These are phyloP conservation scores for Moesziomyces sp. DNA, from an alignment of 1,284 basidiomycete genomes.

Conservation along the genomic window DNA sequence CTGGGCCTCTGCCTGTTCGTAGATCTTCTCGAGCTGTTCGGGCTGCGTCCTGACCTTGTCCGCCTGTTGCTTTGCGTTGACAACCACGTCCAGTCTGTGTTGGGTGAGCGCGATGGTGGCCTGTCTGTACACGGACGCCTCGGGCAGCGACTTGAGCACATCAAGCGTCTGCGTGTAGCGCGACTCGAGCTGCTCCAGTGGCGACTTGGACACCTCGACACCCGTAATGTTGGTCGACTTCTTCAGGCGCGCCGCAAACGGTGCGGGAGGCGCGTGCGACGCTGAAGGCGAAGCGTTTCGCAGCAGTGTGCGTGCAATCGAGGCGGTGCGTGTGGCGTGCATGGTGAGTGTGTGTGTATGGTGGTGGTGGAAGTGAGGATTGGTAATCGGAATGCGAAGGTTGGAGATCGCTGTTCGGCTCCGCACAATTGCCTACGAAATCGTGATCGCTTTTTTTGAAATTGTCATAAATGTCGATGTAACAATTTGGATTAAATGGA, in stretches of 20 bases:
- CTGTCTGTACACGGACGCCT: constrained; percentile 87
- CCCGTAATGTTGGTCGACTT: constrained; percentile 80
- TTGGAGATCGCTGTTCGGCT: background rate
- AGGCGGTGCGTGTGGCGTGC: constrained; percentile 21
- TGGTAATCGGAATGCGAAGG: no score
- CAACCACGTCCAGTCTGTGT: constrained; percentile 80
- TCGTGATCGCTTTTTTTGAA: background rate
- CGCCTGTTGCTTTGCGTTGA: constrained; percentile 31
- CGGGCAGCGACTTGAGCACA: constrained; percentile 77
- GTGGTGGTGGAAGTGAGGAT: constrained; percentile 6
- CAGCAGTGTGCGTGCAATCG: background rate
- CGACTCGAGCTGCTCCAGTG: constrained; percentile 79
- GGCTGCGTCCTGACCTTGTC: constrained; percentile 71
- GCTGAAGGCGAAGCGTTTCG: constrained; percentile 26
- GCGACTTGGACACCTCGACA: constrained; percentile 76
- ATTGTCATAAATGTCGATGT: no score
- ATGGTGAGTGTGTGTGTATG: constrained; percentile 16
- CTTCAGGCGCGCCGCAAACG: constrained; percentile 35
- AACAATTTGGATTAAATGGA: no score
- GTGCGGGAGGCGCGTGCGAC: constrained; percentile 19
- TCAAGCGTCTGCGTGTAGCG: constrained; percentile 84
- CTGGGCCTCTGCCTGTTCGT: constrained; percentile 77
- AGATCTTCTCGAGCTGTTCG: constrained; percentile 74
- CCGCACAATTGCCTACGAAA: background rate
- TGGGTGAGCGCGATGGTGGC: constrained; percentile 87